Evolutionary conservation across 2,329 filamentous ascomycete species (phyloP), one percentile per base, ranked within the genome.

Genomic region (Ascochyta clinopodiicola): DNA sequence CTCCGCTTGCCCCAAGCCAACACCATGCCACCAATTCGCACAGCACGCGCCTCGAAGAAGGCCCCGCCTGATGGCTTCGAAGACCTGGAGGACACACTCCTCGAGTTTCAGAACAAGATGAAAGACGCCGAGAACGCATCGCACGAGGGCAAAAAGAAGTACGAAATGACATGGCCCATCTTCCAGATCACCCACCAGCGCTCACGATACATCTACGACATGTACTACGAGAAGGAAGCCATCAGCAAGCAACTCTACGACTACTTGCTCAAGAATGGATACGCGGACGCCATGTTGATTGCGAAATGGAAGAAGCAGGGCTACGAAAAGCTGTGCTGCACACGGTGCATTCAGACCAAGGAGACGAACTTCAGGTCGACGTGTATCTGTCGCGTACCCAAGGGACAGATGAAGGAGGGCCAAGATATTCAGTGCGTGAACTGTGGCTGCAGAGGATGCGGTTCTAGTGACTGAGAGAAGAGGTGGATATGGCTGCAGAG

Each of bases 221-320:
- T 99, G 43, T 98, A 97, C 81, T 99, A 98, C 79, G 89, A 96
- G 77, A 96, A 97, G 79, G 91, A 97, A 78, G 94, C 94, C 46
- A 98, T 99, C 75, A 90, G 86, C 77, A 94, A 90, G 79, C 82
- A 88, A 77, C 82, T 99, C 19, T 99, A 99, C 78, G 95, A 98
- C 66, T 99, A 91, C 88, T 80, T 98, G 62, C 81, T 99, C 57
- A 99, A 99, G 84, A 97, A 99, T 73, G 88, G 88, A 44, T 98
- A 99, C 75, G 95, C 93, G 5, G 95, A 99, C 78, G 87, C 91
- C 40, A 95, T 93, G 81, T 80, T 99, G 72, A 98, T 99, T 72
- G 95, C 95, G 13, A 99, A 99, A 80, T 99, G 95, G 95, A 99
- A 99, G 86, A 99, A 99, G 81, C 90, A 96, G 71, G 95, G 95